Evolutionary conservation across 202 grass and related monocot species (phyloP).

Genomic region (Thinopyrum obtusiflorum): DNA sequence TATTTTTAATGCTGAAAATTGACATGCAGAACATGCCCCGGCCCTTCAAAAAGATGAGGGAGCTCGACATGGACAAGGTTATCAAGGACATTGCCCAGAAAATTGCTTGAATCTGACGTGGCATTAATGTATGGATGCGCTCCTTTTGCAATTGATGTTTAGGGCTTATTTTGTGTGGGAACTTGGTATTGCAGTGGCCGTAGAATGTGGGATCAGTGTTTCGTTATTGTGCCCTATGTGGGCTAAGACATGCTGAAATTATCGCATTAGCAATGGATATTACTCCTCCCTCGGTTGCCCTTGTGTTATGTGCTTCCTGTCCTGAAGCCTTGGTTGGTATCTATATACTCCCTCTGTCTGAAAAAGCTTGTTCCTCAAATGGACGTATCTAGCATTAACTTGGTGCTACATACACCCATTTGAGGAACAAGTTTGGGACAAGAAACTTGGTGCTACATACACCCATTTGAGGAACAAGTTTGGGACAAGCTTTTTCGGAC

Average conservation of each 20-base stretch:
- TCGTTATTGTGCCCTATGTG: neutral
- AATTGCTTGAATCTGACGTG: conserved; percentile 33
- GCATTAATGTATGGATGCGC: neutral
- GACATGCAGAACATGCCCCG: conserved; percentile 27
- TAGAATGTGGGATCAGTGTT: neutral
- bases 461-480: too few species aligned
- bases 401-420: too few species aligned
- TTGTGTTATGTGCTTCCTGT: neutral
- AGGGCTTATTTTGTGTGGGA: neutral
- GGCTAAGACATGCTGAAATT: conserved; percentile 2
- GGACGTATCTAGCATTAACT: too few species aligned
- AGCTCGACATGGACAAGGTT: conserved; percentile 77
- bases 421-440: too few species aligned
- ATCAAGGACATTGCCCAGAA: conserved; percentile 71
- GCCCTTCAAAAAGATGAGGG: conserved; percentile 66
- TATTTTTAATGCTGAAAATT: neutral
- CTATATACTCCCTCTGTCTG: too few species aligned
- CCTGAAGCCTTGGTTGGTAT: too few species aligned
- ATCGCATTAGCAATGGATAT: neutral
- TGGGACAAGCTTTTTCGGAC: too few species aligned
- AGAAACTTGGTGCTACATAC: too few species aligned
- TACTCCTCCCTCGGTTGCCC: neutral
- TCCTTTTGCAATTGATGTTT: conserved; percentile 11
- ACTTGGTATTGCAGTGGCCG: neutral
- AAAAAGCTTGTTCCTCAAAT: too few species aligned